Percentiles rank a stretch among this genome's conserved stretches.
phyloP scores from a whole-genome alignment of 1,284 basidiomycete genomes.

The Irpex sp. region DNA sequence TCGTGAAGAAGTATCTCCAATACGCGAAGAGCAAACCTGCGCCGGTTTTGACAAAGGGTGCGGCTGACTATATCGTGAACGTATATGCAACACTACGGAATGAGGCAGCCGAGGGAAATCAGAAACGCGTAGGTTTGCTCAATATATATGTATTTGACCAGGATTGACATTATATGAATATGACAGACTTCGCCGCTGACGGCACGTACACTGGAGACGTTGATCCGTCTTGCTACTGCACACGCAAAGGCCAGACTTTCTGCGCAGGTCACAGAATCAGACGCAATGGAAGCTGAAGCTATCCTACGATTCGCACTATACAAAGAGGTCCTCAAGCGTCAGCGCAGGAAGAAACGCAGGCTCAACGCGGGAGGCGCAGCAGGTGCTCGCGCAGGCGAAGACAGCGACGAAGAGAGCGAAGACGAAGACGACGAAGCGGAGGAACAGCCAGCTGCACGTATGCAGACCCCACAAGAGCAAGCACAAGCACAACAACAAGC shows the following conservation, averaged over 20 bases:
- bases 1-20: conserved; percentile 99
- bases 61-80: conserved; percentile 91
- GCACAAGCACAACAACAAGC: conserved; percentile 28
- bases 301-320: conserved; percentile 97
- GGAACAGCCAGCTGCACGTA: conserved; percentile 47
- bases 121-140: conserved; percentile 65
- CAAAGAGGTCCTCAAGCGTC: conserved; percentile 90
- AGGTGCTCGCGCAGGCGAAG: conserved; percentile 32
- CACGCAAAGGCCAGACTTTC: conserved; percentile 96
- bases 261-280: conserved; percentile 75
- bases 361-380: conserved; percentile 52
- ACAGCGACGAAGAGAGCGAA: conserved; percentile 42
- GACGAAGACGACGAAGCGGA: conserved; percentile 49
- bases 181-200: conserved; percentile 91
- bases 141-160: background rate
- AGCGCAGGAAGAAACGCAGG: conserved; percentile 71
- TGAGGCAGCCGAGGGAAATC: conserved; percentile 86
- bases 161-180: background rate
- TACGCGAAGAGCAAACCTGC: conserved; percentile 89
- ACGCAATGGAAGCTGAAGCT: conserved; percentile 89
- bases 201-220: conserved; percentile 96
- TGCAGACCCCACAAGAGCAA: conserved; percentile 29
- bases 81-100: conserved; percentile 93
- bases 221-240: conserved; percentile 96
- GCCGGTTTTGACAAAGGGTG: conserved; percentile 87